Percentiles rank a stretch among this genome's conserved stretches.
Evolutionary conservation across 306 rosid genomes (phyloP).

Genomic region (Psophocarpus tetragonolobus): DNA sequence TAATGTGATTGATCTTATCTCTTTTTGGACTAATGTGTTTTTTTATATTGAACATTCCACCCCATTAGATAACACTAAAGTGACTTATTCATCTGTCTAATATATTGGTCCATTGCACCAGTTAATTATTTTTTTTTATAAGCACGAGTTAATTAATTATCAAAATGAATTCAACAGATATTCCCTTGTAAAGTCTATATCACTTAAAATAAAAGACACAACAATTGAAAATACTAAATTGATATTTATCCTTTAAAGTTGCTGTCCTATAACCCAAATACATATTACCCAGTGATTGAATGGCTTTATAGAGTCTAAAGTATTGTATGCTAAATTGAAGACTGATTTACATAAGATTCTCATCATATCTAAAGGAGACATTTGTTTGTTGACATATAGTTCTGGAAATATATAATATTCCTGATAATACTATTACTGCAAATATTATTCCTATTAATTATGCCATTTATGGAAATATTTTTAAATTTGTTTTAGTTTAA

Average conservation of each 20-base stretch:
- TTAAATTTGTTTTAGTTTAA: too few species aligned
- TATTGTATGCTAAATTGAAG: neutral
- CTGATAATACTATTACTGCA: too few species aligned
- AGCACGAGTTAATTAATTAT: neutral
- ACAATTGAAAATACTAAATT: neutral
- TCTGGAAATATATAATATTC: too few species aligned
- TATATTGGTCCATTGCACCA: neutral
- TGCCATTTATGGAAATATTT: too few species aligned
- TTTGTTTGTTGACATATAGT: too few species aligned
- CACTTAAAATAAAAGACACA: neutral
- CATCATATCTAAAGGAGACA: neutral
- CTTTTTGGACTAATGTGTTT: neutral
- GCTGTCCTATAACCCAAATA: neutral
- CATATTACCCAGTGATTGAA: neutral
- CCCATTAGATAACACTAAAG: too few species aligned
- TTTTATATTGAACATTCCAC: neutral
- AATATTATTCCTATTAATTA: too few species aligned
- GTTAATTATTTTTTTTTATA: too few species aligned
- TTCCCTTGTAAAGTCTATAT: neutral
- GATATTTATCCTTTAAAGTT: neutral
- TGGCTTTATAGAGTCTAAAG: neutral
- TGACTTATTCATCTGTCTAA: neutral
- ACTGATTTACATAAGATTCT: neutral
- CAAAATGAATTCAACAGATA: neutral
- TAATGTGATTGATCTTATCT: neutral